Evolutionary conservation across 345 rosid species (phyloP), one percentile per base, ranked within the genome.

Genomic region (Pelargonium nanum): DNA sequence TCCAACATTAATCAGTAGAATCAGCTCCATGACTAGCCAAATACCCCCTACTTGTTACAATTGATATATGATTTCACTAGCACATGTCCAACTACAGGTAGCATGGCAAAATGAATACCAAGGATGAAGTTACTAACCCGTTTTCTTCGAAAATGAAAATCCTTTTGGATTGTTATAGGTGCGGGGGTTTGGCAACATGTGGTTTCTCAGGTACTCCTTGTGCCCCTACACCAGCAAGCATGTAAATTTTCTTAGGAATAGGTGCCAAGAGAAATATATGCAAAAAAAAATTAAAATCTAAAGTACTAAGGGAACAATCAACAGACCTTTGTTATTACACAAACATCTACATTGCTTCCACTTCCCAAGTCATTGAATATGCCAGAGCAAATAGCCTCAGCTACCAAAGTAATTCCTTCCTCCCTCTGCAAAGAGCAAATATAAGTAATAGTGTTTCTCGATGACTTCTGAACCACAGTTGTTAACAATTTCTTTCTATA

Each of bases 321-420:
- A 26, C 59, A 57, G 57, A 63, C 72, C 68, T 69, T 69, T 13
- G 72, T 63, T 58, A 69, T 69, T 48, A 69, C 72, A 22, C 68
- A 69, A 26, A 69, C 54, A 64, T 69, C 68, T 6, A 69, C 72
- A 45, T 69, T 69, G 26, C 72, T 69, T 53, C 72, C 72, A 53
- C 68, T 63, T 52, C 72, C 72, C 62, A 69, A 59, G 74, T 86
- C 93, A 45, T 86, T 86, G 65, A 86, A 86, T 66, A 86, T 77
- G 57, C 93, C 89, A 28, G 72, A 59, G 59, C 68, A 69, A 22
- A 69, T 58, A 24, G 72, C 72, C 56, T 63, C 72, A 21, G 67
- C 63, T 45, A 63, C 72, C 48, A 69, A 58, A 53, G 63, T 58
- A 40, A 69, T 69, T 24, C 72, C 72, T 52, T 69, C 72, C 13